Evolutionary conservation across 1,139 yeast species (phyloP), one percentile per base, ranked within the genome.

Genomic region (Blastobotrys persicus): DNA sequence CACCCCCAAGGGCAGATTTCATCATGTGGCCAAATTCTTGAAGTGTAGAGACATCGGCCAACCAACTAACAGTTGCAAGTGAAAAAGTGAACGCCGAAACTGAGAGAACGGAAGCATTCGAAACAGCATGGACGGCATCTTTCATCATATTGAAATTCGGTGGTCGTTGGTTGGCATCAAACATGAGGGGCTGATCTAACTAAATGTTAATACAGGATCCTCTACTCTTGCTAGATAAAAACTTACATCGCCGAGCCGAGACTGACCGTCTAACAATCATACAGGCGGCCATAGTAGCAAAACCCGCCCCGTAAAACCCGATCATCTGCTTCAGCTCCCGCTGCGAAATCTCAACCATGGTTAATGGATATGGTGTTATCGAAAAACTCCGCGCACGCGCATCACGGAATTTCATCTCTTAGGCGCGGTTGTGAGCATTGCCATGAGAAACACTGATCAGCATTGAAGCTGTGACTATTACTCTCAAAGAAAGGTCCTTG

Each of bases 51-150:
- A 88, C 82, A 62, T 88, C 95, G 66, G 78, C 73, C 26, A 83
- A 73, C 95, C 96, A 88, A 56, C 88, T 83, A 0, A 81, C 74
- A 2, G 96, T 95, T 39, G 88, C 79, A 1, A 83, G 72, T 7
- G 80, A 69, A 86, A 88, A 85, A 3, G 88, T 78, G 59, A 86
- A 78, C 0, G 88, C 79, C 1, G 88, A 78, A 0, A 83, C 77
- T 6, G 96, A 87, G 26, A 89, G 70, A 43, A 86, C 68, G 0
- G 95, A 79, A 0, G 96, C 95, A 37, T 88, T 83, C 0, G 86
- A 81, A 3, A 91, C 89, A 0, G 97, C 98, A 33, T 82, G 82
- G 26, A 88, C 81, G 1, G 96, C 97, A 66, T 91, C 97, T 45
- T 81, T 78, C 53, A 88, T 81, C 65, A 85, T 81, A 45, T 85